Base-by-base conservation (phyloP, 139 green algal genomes). In the Asterochloris sp. region DNA sequence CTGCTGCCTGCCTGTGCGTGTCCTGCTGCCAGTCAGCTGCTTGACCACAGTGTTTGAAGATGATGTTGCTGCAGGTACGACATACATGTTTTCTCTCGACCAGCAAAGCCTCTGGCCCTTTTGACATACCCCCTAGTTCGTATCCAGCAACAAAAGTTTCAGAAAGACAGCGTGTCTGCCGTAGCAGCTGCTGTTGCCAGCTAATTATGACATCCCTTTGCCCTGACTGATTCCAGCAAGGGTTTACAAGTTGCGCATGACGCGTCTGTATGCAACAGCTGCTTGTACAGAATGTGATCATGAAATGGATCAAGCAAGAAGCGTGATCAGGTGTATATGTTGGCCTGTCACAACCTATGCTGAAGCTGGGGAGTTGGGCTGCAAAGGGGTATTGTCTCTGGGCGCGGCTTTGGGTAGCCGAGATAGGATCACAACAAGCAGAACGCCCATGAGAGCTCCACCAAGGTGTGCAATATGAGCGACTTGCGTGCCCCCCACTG, bases 401-500 rank as follows among this genome's bases (percentile, higher is more conserved):
- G 38, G 38, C 38, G 38, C 4, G 38, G 38, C 76, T 21, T 88
- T 88, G n/a, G 89, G 90, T n/a, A 95, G 74, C 69, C 80, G 76
- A 27, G 78, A 84, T 27, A 96, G 84, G 77, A 89, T n/a, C 66
- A 91, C 76, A 24, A 96, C 88, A 62, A 96, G 81, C 68, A 92
- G 23, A 75, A 94, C 92, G 9, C 92, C 92, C 38, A 86, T 90
- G 24, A 92, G 78, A 9, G 92, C 93, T 11, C 93, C 93, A 15
- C 82, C 91, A 29, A 97, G 76, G 80, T 97, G 93, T 6, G 92
- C 93, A 24, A 95, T 71, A 83, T 97, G 93, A 14, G 78, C 86
- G 2, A 97, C 89, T 60, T 82, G 71, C 27, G 73, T 13, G 4
- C 88, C 88, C 10, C 66, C 86, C 27, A 92, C 78, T 12, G 83